Evolutionary conservation across 305 asterid genomes (phyloP).

Genomic region (Euphrasia arctica): DNA sequence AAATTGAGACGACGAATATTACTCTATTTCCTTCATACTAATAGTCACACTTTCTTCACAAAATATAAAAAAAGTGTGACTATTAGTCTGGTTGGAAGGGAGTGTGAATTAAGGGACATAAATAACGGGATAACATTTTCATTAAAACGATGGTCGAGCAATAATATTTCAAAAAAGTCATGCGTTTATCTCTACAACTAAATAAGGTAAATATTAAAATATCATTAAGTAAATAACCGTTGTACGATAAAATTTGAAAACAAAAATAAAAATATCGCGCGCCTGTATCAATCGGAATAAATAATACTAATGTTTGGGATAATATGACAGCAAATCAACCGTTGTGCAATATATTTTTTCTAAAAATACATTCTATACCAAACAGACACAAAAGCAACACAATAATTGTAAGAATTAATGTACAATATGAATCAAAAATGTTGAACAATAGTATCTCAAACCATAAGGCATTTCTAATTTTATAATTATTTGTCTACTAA

Average conservation of each 20-base stretch:
- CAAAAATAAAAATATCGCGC: no score
- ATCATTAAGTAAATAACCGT: background rate
- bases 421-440: no score
- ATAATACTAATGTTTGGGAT: background rate
- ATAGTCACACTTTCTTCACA: no score
- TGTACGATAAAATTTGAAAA: background rate
- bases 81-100: no score
- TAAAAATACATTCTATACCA: no score
- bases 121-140: no score
- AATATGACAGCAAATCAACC: background rate
- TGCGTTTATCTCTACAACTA: background rate
- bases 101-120: no score
- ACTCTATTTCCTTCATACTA: no score
- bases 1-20: no score
- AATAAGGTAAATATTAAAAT: background rate
- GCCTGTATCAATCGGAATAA: background rate
- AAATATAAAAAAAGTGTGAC: no score
- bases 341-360: constrained; percentile 13
- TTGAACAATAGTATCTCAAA: background rate
- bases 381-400: background rate
- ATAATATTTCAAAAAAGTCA: background rate
- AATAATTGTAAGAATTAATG: no score
- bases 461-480: background rate
- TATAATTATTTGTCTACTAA: background rate
- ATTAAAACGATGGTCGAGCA: background rate